Base-by-base conservation (phyloP, 495 filamentous ascomycete genomes). In the Penicillium maclennaniae region DNA sequence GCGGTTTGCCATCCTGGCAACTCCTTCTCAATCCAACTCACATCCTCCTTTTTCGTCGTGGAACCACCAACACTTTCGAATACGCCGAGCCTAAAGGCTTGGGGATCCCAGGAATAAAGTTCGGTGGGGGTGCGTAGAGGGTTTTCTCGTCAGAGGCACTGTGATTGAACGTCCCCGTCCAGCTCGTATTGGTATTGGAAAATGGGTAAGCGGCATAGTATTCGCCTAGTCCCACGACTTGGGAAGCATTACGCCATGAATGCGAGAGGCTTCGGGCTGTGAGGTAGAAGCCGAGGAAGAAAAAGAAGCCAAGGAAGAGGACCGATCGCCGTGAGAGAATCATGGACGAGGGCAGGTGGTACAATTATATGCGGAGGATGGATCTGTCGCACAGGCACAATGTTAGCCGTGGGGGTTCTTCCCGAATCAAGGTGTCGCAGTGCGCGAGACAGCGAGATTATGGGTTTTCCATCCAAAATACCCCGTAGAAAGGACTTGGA, bases 1-100 rank as follows among this genome's bases (percentile, higher is more conserved):
- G 83, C 79, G 16, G 73, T 69, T n/a, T 75, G 60, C 56, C 86
- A 74, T 36, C 82, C 80, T 10, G 73, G 81, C 4, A 83, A 52
- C 48, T 85, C 71, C 15, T 75, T 54, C 25, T 74, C 67, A 14
- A 85, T 82, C 87, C 87, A 89, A 9, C 59, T 67, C 0, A 79
- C 77, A 63, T 87, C 76, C 53, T 88, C 84, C 3, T 67, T 60
- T 34, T 65, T 73, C 15, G 78, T 75, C 75, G 73, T 6, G 86
- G 78, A 10, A 88, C 68, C 2, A 91, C 82, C 23, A 91, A 53
- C 9, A 64, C 68, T 47, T 74, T 77, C 6, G 74, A 72, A 59
- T 82, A 83, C 7, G 62, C 53, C 31, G 66, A 59, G 3, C 75
- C 76, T 2, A 55, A 61, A 3, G 74, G 68, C 51, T 77, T 78